Evolutionary conservation across 2,329 filamentous ascomycete genomes (phyloP), one percentile per base, ranked within the genome.

Genomic region (Colletotrichum theobromicola): DNA sequence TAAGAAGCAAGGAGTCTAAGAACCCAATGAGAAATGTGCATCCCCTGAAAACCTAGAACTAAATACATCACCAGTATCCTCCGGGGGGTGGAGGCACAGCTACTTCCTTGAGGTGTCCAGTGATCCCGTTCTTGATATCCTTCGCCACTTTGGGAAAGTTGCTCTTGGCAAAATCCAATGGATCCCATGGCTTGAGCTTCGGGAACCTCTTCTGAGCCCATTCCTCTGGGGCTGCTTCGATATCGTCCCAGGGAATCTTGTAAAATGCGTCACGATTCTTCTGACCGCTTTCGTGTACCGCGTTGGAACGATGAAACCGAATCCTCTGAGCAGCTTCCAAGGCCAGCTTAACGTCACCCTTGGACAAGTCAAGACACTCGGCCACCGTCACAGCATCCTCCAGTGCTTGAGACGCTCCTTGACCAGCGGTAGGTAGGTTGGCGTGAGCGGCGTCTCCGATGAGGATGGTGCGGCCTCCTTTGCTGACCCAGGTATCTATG

Each of bases 261-360:
- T 57, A 57, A 57, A 57, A 57, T 26, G 53, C 53, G 21, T 28
- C 53, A 13, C 53, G 53, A 18, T 57, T 57, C 24, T 57, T 57
- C 15, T 57, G 53, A 21, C 53, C 53, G 53, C 53, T 57, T 57
- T 72, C 66, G 63, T 76, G 75, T 12, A 70, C 71, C 15, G 63
- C 72, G 53, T 75, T 68, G 13, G 67, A 71, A 8, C 88, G 83
- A 37, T 86, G 86, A 78, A 86, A 89, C 28, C 88, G 81, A 35
- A 88, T 84, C 9, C 84, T 82, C 78, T 88, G 83, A 76, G 87
- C 88, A 2, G 84, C 82, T 9, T 81, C 79, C n/a, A 88, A 81
- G 5, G 85, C 85, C 70, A 84, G 83, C 8, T 81, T 80, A 10
- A 87, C 81, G n/a, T 80, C 81, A 1, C 67, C 75, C 66, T 63